Base-by-base conservation (phyloP, 202 grass and related monocot genomes). In the Bolboschoenoplectus hybrid region DNA sequence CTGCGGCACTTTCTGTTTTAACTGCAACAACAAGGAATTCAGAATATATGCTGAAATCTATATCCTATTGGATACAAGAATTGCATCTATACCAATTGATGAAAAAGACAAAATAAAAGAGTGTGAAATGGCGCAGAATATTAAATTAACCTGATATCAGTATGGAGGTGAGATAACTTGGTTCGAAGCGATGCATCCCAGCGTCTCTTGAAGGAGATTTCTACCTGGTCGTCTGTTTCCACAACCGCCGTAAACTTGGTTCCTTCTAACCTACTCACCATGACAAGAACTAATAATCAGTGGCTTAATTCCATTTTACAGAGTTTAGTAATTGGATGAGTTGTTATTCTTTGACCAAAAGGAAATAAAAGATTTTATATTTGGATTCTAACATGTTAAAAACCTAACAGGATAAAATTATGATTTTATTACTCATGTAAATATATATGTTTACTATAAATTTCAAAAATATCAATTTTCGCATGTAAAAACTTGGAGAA, bases 181-280 rank as follows among this genome's bases (percentile, higher is more conserved):
- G 85, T 44, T 67, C 3, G 40, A 5, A 50, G 56, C 5, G 89
- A 91, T 17, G 86, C 65, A 88, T 89, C 19, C 81, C 90, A 94
- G 2, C 57, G 64, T 38, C 88, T 91, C 26, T 11, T 89, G 83
- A 94, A 94, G 19, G 92, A 94, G 63, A 94, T 74, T 67, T 94
- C 89, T 32, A 94, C 83, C 46, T 91, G 88, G 0, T 87, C 80
- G 16, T 78, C 65, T 16, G 63, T 92, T 16, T 91, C 53, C 2
- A 74, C 32, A 6, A 92, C 63, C 0, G 88, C 76, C 4, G 11
- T 89, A 86, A 92, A 92, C 13, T 92, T 62, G 8, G 90, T 81
- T 56, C 90, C n/a, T 4, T 92, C 81, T 84, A 94, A 80, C 81
- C 92, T 94, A 63, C 16, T 72, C 13, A 82, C n/a, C 32, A 14